Evolutionary conservation across 371 early-diverging fungal genomes (phyloP), one percentile per base, ranked within the genome.

Genomic region (Mucor mucedo): DNA sequence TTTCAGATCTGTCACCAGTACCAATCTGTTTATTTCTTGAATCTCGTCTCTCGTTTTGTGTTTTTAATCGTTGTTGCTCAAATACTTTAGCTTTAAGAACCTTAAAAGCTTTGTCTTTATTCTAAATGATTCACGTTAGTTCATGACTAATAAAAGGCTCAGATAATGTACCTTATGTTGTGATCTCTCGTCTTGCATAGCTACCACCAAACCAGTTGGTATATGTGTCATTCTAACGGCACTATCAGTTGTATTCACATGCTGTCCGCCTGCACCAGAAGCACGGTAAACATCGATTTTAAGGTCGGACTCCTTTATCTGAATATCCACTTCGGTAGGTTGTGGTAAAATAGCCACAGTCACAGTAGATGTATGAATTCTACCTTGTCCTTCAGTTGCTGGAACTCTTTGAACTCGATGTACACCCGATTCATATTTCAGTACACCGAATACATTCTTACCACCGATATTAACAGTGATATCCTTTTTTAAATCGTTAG

Each of bases 181-280:
- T 8, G 95, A 95, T 48, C 97, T 82, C 66, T 95, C 94, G 60
- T 91, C 93, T 79, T 97, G 97, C 82, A 92, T 93, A 30, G 90
- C 87, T 1, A 96, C 94, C 5, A 85, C 87, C 33, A 94, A 81
- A 0, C 97, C 98, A 3, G 95, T 93, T 7, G 97, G 95, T 28
- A 96, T 65, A 80, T 98, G 98, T 4, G 94, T 95, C 16, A 98
- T 86, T 21, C 98, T 85, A 16, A 98, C 96, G 0, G 98, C 98
- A 68, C 92, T 91, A 62, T 97, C 97, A 0, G 98, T 98, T 5
- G 93, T 96, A 63, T 98, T 98, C 30, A 98, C 97, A 69, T 96
- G 95, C 77, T 94, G 94, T 3, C 95, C 95, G 38, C 95, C 95
- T 6, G 91, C 86, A 27, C 95, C 95, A 5, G 88, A 87, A 13